Conservation (phyloP, 1,284 basidiomycete genomes). For the Exsudoporus floridanus region DNA sequence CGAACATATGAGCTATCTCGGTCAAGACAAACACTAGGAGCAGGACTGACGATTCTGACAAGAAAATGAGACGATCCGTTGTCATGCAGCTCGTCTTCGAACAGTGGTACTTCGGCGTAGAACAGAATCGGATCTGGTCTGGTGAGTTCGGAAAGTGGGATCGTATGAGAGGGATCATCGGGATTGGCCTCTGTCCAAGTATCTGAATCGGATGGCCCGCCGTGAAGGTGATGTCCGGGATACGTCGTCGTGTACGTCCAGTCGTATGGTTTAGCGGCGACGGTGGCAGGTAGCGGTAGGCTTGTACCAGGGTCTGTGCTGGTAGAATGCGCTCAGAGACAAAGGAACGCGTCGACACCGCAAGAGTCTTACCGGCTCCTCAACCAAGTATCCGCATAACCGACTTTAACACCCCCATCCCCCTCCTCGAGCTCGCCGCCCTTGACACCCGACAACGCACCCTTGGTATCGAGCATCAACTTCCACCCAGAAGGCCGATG, state of each 20-base stretch:
- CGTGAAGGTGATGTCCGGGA: slow-evolving; percentile 53
- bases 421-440: slow-evolving; percentile 74
- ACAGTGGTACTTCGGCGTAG: slow-evolving; percentile 90
- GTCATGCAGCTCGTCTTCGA: slow-evolving; percentile 93
- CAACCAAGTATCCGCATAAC: slow-evolving; percentile 93
- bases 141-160: slow-evolving; percentile 83
- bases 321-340: slow-evolving; percentile 18
- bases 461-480: slow-evolving; percentile 68
- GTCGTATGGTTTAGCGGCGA: slow-evolving; percentile 86
- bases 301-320: slow-evolving; percentile 59
- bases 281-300: slow-evolving; percentile 69
- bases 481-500: slow-evolving; percentile 62
- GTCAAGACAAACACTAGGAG: background rate
- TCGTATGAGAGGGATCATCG: slow-evolving; percentile 54
- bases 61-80: slow-evolving; percentile 84
- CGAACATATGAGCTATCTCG: slow-evolving; percentile 3
- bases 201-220: slow-evolving; percentile 10
- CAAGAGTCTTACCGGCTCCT: slow-evolving; percentile 67
- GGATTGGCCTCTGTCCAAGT: slow-evolving; percentile 56
- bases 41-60: slow-evolving; percentile 75
- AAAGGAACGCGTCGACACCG: background rate
- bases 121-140: slow-evolving; percentile 92
- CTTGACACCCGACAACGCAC: slow-evolving; percentile 75
- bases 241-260: slow-evolving; percentile 98
- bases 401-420: slow-evolving; percentile 90